Evolutionary conservation across 352 stramenopile genomes (phyloP), one percentile per base, ranked within the genome.

Genomic region (Phytophthora agathidicida): DNA sequence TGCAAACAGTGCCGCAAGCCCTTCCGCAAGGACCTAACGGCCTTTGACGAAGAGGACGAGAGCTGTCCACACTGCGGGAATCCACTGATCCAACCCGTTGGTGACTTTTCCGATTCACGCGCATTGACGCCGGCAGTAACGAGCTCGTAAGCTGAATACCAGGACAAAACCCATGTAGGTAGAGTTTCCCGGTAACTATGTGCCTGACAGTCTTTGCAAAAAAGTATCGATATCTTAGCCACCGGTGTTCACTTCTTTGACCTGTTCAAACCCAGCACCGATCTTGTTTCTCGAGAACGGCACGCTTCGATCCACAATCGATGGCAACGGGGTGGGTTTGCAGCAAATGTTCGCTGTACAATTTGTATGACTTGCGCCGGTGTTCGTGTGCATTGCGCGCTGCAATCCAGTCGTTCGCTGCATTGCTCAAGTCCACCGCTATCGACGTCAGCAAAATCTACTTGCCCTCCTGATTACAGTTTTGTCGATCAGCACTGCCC

Each of bases 1-100:
- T 93, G 83, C 59, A 89, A 89, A 54, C 71, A 73, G 24, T 93
- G 81, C 57, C 72, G 73, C 35, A 75, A 71, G 26, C 74, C 76
- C 8, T 93, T 91, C 47, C 76, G 74, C 28, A 89, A 91, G 47
- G 76, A 86, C 44, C 60, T 93, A 26, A 48, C 49, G 19, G 67
- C 66, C 27, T 73, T 93, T 13, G 70, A 66, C 3, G 50, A 70
- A 23, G 73, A 86, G 26, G 77, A 90, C 57, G 77, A 90, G 53
- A 53, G 44, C 35, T 91, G 83, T 54, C 80, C 83, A 43, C 80
- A 89, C 59, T 91, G 83, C 44, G 65, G 48, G n/a, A 79, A 82
- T 49, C 30, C 26, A 22, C 52, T 90, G 9, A 64, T 83, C 4
- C 49, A 85, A 23, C 23, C 57, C 2, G 59, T 60, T 3, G 65